Base-by-base conservation (phyloP, 495 filamentous ascomycete species). In the Halenospora varia region DNA sequence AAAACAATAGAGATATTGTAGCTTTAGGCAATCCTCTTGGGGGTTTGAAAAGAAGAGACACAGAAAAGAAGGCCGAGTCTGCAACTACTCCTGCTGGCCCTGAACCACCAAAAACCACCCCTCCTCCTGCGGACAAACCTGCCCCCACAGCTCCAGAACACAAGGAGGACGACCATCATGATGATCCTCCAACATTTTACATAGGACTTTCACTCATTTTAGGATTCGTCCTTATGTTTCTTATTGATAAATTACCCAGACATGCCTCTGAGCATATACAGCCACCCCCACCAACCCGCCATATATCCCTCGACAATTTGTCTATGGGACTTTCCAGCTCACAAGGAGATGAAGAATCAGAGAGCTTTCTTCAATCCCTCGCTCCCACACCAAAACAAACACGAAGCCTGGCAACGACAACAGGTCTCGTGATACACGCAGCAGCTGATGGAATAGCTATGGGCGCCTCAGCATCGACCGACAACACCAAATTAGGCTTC, bases 381-480 rank as follows among this genome's bases (percentile, higher is more conserved):
- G 61, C 75, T 19, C 75, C 77, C 10, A 69, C 77, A 19, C 73
- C 76, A 44, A 77, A 80, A 55, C 78, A 81, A 52, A 71, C 73
- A 1, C 73, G 78, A 47, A 77, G 74, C 40, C 64, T 83, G 10
- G 80, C 95, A 18, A 97, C 92, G 0, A 98, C 94, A 13, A 86
- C 87, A 0, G 94, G 94, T 0, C 76, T 98, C 24, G 88, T 97
- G n/a, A 97, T 98, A 57, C 94, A 98, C 63, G 90, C 95, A 1
- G 87, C 88, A 9, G 94, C 94, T n/a, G 94, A 98, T 61, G 94
- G 94, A 2, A 96, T 98, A 48, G 94, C 94, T 0, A 83, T 98
- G 63, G 94, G 94, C 2, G 94, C 94, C 20, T 94, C 90, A 0
- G 82, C 85, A 10, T 86, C 84, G 18, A 78, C 77, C n/a, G 79